Evolutionary conservation across 1,284 basidiomycete genomes (phyloP).

Genomic region (Leccinum subrobustum): DNA sequence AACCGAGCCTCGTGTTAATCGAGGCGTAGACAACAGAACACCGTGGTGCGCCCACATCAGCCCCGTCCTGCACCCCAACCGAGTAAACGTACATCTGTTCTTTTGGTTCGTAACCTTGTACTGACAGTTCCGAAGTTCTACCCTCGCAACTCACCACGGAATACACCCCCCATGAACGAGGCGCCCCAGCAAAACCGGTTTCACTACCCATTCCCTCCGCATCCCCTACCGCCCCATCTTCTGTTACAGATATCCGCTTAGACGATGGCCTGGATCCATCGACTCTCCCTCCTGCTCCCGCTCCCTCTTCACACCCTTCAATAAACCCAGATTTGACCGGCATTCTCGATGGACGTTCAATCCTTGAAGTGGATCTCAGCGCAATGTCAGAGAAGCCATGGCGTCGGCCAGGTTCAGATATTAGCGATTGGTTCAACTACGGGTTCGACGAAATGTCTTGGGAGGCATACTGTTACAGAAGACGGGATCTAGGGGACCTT

Average conservation of each 20-base stretch:
- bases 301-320: slow-evolving; percentile 72
- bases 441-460: slow-evolving; percentile 97
- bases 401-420: slow-evolving; percentile 89
- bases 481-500: slow-evolving; percentile 78
- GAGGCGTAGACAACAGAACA: slow-evolving; percentile 31
- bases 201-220: slow-evolving; percentile 25
- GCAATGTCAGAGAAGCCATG: slow-evolving; percentile 88
- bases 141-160: slow-evolving; percentile 80
- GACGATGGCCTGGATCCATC: slow-evolving; percentile 62
- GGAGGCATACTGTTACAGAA: slow-evolving; percentile 87
- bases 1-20: slow-evolving; percentile 1
- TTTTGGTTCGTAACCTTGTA: background rate
- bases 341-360: slow-evolving; percentile 74
- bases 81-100: slow-evolving; percentile 32
- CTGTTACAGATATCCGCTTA: slow-evolving; percentile 25
- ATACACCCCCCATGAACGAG: slow-evolving; percentile 83
- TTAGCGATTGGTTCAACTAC: slow-evolving; percentile 99
- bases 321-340: slow-evolving; percentile 71
- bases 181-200: slow-evolving; percentile 33
- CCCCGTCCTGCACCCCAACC: slow-evolving; percentile 29
- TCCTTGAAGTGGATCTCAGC: slow-evolving; percentile 86
- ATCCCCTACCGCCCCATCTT: slow-evolving; percentile 19
- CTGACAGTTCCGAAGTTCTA: slow-evolving; percentile 29
- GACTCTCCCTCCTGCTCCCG: slow-evolving; percentile 59
- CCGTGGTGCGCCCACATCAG: slow-evolving; percentile 21